phyloP scores from a whole-genome alignment of 169 alveolate genomes.

The Toxoplasma gondii region DNA sequence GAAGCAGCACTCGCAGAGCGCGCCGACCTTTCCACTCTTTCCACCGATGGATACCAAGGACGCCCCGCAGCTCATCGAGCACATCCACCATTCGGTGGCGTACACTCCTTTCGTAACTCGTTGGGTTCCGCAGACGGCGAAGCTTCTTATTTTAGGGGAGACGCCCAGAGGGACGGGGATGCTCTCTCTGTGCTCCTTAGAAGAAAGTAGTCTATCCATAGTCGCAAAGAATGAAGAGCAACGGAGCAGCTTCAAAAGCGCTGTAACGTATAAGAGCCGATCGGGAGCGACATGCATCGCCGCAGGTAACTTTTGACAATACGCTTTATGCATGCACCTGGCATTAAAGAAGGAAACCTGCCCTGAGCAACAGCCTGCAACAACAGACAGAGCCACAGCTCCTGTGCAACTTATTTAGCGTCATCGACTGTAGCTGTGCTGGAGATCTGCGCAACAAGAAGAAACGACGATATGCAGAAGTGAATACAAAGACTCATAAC shows the following conservation, averaged over 20 bases:
- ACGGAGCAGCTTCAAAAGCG: constrained; percentile 40
- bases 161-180: constrained; percentile 28
- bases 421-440: no score
- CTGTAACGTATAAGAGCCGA: neutral
- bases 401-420: no score
- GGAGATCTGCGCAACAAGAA: no score
- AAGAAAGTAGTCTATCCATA: neutral
- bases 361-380: no score
- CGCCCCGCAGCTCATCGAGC: constrained; percentile 51
- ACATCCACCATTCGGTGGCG: constrained; percentile 9
- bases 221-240: constrained; percentile 21
- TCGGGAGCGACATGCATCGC: constrained; percentile 27
- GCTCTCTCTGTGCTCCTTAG: constrained; percentile 25
- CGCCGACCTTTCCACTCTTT: neutral
- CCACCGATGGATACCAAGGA: constrained; percentile 17
- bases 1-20: no score
- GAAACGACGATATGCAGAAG: no score
- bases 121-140: constrained; percentile 36
- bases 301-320: neutral
- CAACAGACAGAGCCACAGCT: no score
- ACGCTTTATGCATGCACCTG: no score
- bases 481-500: no score
- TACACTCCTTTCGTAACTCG: constrained; percentile 36
- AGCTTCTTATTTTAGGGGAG: constrained; percentile 6
- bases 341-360: neutral